phyloP scores from a whole-genome alignment of 495 filamentous ascomycete genomes.

The Podospora anserina region DNA sequence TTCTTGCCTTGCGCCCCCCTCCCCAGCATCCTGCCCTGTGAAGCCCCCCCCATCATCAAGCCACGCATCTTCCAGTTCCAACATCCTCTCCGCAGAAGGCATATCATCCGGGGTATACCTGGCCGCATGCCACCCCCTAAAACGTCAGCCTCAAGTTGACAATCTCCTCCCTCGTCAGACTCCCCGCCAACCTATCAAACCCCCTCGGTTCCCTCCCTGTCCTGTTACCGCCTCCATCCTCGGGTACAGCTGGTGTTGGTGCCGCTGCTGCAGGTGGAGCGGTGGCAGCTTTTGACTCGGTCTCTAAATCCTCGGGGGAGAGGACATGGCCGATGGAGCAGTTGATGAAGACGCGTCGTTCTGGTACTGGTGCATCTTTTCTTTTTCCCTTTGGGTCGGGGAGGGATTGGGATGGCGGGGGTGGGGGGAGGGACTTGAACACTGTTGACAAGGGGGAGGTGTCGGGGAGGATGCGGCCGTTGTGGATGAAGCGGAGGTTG shows the following conservation, averaged over 20 bases:
- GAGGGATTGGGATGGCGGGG: constrained; percentile 34
- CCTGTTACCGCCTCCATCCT: neutral
- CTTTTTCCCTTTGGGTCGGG: constrained; percentile 37
- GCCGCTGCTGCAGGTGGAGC: constrained; percentile 23
- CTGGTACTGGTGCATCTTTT: constrained; percentile 12
- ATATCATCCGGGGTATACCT: constrained; percentile 82
- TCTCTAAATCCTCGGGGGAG: constrained; percentile 60
- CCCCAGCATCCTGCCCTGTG: constrained; percentile 22
- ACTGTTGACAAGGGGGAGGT: constrained; percentile 59
- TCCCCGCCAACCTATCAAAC: constrained; percentile 82
- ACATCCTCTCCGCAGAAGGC: constrained; percentile 57
- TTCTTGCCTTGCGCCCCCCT: constrained; percentile 34
- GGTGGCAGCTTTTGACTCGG: constrained; percentile 58
- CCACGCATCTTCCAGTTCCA: constrained; percentile 83
- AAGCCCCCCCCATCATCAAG: constrained; percentile 62
- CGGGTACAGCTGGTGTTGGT: neutral
- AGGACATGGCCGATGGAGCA: constrained; percentile 81
- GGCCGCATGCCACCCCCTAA: constrained; percentile 71
- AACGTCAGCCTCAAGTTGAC: constrained; percentile 81
- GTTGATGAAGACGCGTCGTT: constrained; percentile 70
- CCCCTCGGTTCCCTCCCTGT: constrained; percentile 46
- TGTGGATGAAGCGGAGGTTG: constrained; percentile 81
- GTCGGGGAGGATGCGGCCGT: constrained; percentile 79
- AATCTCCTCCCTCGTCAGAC: constrained; percentile 79
- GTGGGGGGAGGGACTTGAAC: constrained; percentile 58